Evolutionary conservation across 2,329 filamentous ascomycete species (phyloP).

Genomic region (Trichophyton mentagrophytes): DNA sequence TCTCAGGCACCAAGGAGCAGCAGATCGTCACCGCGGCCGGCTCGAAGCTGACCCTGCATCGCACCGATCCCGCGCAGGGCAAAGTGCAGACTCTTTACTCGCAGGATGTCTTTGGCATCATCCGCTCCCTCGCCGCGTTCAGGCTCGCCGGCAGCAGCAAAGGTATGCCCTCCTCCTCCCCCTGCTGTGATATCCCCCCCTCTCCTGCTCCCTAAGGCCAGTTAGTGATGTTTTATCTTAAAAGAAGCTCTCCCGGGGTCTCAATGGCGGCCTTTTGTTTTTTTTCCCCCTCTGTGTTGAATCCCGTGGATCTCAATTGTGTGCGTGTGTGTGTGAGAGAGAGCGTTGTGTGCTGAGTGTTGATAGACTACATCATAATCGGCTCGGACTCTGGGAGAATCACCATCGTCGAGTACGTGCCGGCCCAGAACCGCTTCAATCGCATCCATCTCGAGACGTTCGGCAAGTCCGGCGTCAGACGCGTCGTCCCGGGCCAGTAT

Average conservation of each 20-base stretch:
- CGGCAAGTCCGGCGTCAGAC: conserved; percentile 87
- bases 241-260: conserved; percentile 45
- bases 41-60: conserved; percentile 74
- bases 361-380: conserved; percentile 82
- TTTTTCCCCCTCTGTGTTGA: too few species aligned
- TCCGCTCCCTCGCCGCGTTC: conserved; percentile 77
- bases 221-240: conserved; percentile 50
- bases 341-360: conserved; percentile 30
- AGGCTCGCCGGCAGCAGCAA: conserved; percentile 86
- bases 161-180: conserved; percentile 51
- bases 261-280: conserved; percentile 15
- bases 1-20: conserved; percentile 91
- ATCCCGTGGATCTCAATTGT: too few species aligned
- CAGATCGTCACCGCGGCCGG: conserved; percentile 91
- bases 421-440: conserved; percentile 73
- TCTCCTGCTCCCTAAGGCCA: conserved; percentile 31
- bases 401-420: conserved; percentile 82
- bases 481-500: conserved; percentile 91
- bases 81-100: conserved; percentile 77
- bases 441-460: conserved; percentile 93
- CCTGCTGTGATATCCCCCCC: conserved; percentile 3
- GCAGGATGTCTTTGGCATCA: conserved; percentile 93
- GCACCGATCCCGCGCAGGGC: conserved; percentile 71
- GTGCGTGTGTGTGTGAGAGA: not conserved
- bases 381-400: conserved; percentile 93